A percentile compares a stretch with the other conserved stretches of the same genome.
phyloP scores from a whole-genome alignment of 2,329 filamentous ascomycete genomes.

The Aspergillus sclerotialis region DNA sequence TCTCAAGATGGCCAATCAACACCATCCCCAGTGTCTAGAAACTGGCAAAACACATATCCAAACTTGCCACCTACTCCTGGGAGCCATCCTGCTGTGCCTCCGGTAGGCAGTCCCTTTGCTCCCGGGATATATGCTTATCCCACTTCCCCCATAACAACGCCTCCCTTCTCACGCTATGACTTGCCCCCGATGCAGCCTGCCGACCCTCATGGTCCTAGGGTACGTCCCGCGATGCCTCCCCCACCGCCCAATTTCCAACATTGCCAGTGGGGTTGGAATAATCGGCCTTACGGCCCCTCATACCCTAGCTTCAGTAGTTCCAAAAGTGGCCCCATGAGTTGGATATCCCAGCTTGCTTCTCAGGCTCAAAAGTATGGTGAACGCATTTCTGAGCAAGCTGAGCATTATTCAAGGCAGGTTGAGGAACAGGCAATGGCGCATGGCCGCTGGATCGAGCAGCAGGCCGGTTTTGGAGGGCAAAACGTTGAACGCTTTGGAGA shows the following conservation, averaged over 20 bases:
- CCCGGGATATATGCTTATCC: constrained; percentile 9
- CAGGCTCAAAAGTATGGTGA: constrained; percentile 36
- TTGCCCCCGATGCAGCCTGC: constrained; percentile 8
- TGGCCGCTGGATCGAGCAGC: constrained; percentile 32
- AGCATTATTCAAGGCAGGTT: constrained; percentile 29
- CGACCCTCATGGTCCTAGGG: constrained; percentile 14
- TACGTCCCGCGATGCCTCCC: constrained; percentile 16
- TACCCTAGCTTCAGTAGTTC: constrained; percentile 10
- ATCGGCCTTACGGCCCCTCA: constrained; percentile 16
- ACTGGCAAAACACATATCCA: constrained; percentile 2
- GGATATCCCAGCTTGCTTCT: constrained; percentile 28
- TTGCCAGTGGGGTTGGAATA: constrained; percentile 22
- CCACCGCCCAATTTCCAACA: constrained; percentile 14
- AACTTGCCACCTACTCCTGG: constrained; percentile 3
- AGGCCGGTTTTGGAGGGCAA: constrained; percentile 22
- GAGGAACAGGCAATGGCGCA: constrained; percentile 33
- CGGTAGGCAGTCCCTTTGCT: constrained; percentile 4
- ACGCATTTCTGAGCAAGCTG: constrained; percentile 28
- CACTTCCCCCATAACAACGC: constrained; percentile 8
- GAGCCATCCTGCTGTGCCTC: constrained; percentile 6
- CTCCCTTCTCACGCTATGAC: constrained; percentile 10
- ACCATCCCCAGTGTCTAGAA: constrained; percentile 5
- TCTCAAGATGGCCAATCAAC: constrained; percentile 13
- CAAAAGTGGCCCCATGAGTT: constrained; percentile 24
- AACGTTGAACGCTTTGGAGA: constrained; percentile 14